Evolutionary conservation across 192 early-diverging fungal genomes (phyloP).

Genomic region (Podila epigama): DNA sequence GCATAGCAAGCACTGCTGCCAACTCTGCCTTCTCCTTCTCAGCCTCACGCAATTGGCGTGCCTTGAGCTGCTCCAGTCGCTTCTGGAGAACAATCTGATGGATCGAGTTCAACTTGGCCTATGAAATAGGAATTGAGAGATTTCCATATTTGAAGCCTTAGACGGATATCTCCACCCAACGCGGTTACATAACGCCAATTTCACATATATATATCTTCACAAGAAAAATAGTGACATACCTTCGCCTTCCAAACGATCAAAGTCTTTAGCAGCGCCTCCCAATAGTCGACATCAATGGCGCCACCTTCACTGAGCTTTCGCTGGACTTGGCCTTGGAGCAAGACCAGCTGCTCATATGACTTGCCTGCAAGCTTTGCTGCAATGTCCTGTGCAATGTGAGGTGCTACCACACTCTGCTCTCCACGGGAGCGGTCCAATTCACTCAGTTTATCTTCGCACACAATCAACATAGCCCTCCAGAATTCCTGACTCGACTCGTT

Average conservation of each 20-base stretch:
- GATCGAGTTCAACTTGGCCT: constrained; percentile 76
- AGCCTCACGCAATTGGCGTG: constrained; percentile 63
- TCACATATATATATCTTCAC: background rate
- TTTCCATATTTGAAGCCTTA: background rate
- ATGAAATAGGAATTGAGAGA: background rate
- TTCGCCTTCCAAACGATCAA: constrained; percentile 87
- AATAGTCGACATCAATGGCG: constrained; percentile 92
- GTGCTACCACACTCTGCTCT: constrained; percentile 53
- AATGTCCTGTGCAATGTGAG: constrained; percentile 68
- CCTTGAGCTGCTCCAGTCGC: constrained; percentile 74
- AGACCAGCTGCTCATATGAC: constrained; percentile 71
- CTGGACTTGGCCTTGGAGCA: constrained; percentile 80
- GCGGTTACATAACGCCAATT: background rate
- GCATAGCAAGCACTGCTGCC: constrained; percentile 60
- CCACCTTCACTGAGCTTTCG: constrained; percentile 70
- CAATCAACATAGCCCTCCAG: constrained; percentile 87
- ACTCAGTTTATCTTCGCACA: constrained; percentile 74
- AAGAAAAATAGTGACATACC: constrained; percentile 15
- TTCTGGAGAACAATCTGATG: constrained; percentile 78
- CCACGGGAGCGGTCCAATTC: constrained; percentile 43
- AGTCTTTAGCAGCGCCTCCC: constrained; percentile 83
- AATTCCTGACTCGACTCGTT: constrained; percentile 79
- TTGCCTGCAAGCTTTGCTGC: constrained; percentile 74
- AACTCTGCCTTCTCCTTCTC: constrained; percentile 61
- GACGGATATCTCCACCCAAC: background rate